Base-by-base conservation (phyloP, 2,329 filamentous ascomycete species). In the Cercospora sesami region DNA sequence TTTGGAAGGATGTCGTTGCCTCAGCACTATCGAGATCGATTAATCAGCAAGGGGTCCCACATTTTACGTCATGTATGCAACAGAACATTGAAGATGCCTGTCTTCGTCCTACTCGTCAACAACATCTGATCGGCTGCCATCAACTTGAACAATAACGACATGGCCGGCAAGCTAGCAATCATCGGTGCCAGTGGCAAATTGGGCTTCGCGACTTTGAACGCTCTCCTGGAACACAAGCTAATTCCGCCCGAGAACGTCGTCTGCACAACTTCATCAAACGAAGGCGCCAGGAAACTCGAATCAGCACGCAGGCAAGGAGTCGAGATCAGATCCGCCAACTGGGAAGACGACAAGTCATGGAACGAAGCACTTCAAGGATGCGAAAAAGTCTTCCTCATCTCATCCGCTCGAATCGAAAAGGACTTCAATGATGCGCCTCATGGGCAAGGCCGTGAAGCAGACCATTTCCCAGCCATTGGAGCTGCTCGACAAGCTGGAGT, bases 141-240 rank as follows among this genome's bases (percentile, higher is more conserved):
- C 14, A 8, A 3, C 3, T n/a, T 6, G 6, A 1, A n/a, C 6
- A 1, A 16, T 28, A 12, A 7, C 21, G 8, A 28, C 1, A 68
- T 68, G 66, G 10, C 66, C 14, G 60, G 60, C 16, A 68, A 63
- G 64, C 71, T 83, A 59, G 80, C 79, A 23, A 79, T 84, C 63
- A 80, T 80, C 58, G 80, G 80, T 60, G 80, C 81, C 61, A 81
- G 80, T 16, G 82, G 82, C 61, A 83, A 83, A 68, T 77, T 84
- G 8, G 82, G 82, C 65, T 78, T 77, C 53, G 81, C 81, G 10
- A 81, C 82, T 18, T 75, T 84, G 26, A 73, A 72, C 28, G 77
- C 81, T 42, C 77, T 83, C 23, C 77, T 83, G n/a, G 72, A 79
- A 6, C 76, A 81, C 71, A 75, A 79, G 4, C 77, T 83, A 30